Conservation (phyloP, 257 asterid species). For the Solanum dulcamara region DNA sequence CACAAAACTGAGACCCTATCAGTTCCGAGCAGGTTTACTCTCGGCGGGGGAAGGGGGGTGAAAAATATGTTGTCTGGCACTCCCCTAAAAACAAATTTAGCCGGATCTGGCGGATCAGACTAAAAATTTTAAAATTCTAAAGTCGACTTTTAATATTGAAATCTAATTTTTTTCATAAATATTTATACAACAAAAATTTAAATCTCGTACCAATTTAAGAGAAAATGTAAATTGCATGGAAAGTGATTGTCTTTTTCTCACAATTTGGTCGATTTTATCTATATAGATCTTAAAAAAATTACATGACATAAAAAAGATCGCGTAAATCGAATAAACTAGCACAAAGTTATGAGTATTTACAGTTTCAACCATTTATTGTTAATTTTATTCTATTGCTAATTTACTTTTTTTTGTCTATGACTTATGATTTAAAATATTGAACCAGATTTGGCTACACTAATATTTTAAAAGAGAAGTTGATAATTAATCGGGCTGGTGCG, state of each 20-base stretch:
- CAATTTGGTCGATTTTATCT: background rate
- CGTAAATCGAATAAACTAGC: background rate
- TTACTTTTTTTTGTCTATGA: background rate
- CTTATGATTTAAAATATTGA: too few species aligned
- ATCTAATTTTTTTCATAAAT: background rate
- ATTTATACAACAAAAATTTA: background rate
- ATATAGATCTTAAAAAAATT: background rate
- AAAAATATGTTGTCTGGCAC: too few species aligned
- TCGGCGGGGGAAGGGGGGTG: too few species aligned
- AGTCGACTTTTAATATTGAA: too few species aligned
- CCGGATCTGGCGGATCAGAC: too few species aligned
- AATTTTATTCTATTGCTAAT: background rate
- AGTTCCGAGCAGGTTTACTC: too few species aligned
- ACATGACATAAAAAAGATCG: background rate
- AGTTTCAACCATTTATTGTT: background rate
- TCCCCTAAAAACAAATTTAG: too few species aligned
- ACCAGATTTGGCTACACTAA: too few species aligned
- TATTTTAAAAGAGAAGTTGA: too few species aligned
- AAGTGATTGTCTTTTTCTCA: background rate
- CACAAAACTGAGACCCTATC: too few species aligned
- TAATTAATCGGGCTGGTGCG: too few species aligned
- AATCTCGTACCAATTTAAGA: background rate
- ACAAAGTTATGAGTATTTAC: background rate
- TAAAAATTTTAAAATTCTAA: too few species aligned
- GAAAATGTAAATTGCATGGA: background rate